Evolutionary conservation across 805 yeast species (phyloP).

Genomic region (Yarrowia sp.): DNA sequence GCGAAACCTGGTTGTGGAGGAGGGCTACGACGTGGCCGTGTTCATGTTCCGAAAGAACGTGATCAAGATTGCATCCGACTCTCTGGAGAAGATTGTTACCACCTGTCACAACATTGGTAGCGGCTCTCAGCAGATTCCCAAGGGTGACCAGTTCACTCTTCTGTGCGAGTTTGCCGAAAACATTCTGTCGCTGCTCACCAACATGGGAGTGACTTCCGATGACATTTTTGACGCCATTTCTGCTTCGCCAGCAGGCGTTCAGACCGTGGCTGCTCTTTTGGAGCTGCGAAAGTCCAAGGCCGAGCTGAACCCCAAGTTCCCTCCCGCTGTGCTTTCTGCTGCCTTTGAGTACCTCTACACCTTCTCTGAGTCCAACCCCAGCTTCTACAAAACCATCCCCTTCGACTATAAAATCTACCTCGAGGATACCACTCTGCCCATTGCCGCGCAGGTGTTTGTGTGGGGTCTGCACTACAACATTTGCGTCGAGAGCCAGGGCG

Average conservation of each 20-base stretch:
- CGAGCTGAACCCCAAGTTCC: constrained; percentile 13
- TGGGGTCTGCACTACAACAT: constrained; percentile 35
- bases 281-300: constrained; percentile 22
- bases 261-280: constrained; percentile 27
- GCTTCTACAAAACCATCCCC: constrained; percentile 26
- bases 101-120: constrained; percentile 43
- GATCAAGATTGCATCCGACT: constrained; percentile 56
- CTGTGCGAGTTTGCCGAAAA: constrained; percentile 63
- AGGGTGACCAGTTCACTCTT: constrained; percentile 20
- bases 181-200: constrained; percentile 62
- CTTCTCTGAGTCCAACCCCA: constrained; percentile 35
- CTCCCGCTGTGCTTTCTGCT: constrained; percentile 1
- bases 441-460: constrained; percentile 32
- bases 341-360: constrained; percentile 35
- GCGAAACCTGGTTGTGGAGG: constrained; percentile 76
- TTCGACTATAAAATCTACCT: constrained; percentile 17
- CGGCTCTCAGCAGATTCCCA: constrained; percentile 26
- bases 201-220: constrained; percentile 61
- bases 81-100: constrained; percentile 49
- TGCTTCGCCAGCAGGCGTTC: constrained; percentile 31
- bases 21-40: constrained; percentile 77
- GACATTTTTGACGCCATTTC: constrained; percentile 50
- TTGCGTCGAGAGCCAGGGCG: constrained; percentile 26
- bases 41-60: constrained; percentile 75
- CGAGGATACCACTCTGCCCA: neutral